Percentiles rank a stretch among this genome's conserved stretches.
These are phyloP conservation scores for Yamadazyma dushanensis DNA, from an alignment of 1,139 yeast species.

Conservation along the genomic window DNA sequence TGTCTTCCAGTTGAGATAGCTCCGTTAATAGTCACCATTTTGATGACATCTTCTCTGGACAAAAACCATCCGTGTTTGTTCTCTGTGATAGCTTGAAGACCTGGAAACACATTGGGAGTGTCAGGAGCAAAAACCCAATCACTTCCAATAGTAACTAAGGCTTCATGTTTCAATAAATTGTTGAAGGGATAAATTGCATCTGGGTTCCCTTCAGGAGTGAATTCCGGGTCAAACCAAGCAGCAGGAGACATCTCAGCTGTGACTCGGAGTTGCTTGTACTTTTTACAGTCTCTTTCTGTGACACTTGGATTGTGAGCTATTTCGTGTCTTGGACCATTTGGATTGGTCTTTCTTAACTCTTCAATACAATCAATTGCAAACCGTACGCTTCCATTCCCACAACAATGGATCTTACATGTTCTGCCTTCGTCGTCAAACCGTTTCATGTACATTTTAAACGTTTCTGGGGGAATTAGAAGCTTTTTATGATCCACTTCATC, in stretches of 20 bases:
- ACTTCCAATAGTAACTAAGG: conserved; percentile 22
- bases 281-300: conserved; percentile 18
- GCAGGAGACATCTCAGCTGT: conserved; percentile 26
- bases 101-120: conserved; percentile 24
- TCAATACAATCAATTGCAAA: conserved; percentile 24
- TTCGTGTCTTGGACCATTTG: conserved; percentile 23
- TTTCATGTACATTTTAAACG: conserved; percentile 20
- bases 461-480: conserved; percentile 21
- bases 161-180: conserved; percentile 19
- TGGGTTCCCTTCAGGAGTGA: conserved; percentile 22
- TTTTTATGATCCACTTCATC: conserved; percentile 17
- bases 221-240: conserved; percentile 22
- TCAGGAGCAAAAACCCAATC: conserved; percentile 26
- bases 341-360: conserved; percentile 19
- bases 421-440: conserved; percentile 22
- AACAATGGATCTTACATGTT: conserved; percentile 22
- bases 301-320: conserved; percentile 24
- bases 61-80: conserved; percentile 24
- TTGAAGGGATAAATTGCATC: conserved; percentile 23
- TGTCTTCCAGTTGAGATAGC: conserved; percentile 21
- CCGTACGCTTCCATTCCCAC: conserved; percentile 23
- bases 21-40: conserved; percentile 22
- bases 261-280: conserved; percentile 19
- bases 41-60: conserved; percentile 20
- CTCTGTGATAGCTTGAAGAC: conserved; percentile 22